phyloP scores from a whole-genome alignment of 441 rosid species.

The Euphorbia schlechtendalii region DNA sequence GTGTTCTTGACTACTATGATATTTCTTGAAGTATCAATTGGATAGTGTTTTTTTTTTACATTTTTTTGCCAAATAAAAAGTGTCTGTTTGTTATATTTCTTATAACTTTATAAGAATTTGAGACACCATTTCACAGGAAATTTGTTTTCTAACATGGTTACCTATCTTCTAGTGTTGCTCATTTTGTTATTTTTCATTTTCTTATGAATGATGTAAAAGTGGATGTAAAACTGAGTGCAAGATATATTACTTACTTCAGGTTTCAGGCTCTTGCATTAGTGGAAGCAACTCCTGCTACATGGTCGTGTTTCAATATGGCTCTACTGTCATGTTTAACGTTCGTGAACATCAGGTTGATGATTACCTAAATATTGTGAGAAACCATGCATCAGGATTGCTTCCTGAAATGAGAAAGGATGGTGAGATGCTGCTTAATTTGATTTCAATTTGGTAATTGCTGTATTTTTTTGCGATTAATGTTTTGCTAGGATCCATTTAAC shows the following conservation, averaged over 20 bases:
- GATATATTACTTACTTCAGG: constrained; percentile 38
- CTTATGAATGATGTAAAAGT: neutral
- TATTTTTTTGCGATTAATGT: neutral
- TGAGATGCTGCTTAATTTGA: constrained; percentile 28
- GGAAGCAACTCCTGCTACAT: constrained; percentile 75
- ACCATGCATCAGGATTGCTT: constrained; percentile 81
- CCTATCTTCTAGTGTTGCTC: neutral
- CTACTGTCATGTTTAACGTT: constrained; percentile 82
- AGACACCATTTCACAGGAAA: neutral
- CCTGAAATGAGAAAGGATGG: constrained; percentile 97
- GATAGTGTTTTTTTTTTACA: no score
- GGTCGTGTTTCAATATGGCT: constrained; percentile 91
- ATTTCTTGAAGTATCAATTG: no score
- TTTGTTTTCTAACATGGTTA: neutral
- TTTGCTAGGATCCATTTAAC: neutral
- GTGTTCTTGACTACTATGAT: no score
- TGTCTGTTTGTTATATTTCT: neutral
- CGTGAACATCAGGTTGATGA: constrained; percentile 71
- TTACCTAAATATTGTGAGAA: constrained; percentile 74
- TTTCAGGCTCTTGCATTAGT: constrained; percentile 46
- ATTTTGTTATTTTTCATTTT: neutral
- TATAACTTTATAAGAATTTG: neutral
- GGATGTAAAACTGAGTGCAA: constrained; percentile 15
- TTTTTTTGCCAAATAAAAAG: neutral
- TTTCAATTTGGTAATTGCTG: neutral